These are phyloP conservation scores for Xylaria digitata DNA, from an alignment of 2,329 filamentous ascomycete species.

Conservation along the genomic window DNA sequence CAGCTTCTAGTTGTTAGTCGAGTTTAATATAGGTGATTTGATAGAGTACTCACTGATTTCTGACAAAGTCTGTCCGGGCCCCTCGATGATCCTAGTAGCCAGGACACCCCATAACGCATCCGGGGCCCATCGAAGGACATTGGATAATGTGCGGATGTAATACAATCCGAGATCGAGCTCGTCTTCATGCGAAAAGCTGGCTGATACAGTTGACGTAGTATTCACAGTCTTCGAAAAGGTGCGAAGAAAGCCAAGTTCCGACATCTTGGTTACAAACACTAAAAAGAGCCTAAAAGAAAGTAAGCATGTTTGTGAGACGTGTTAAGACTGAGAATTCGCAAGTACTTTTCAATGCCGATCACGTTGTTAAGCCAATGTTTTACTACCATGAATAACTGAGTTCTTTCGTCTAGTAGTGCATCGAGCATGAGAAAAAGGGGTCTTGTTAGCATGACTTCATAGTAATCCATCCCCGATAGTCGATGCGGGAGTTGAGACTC, in stretches of 20 bases:
- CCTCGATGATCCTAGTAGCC: conserved; percentile 68
- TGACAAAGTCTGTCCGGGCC: conserved; percentile 57
- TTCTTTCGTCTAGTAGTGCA: conserved; percentile 76
- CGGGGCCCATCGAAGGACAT: conserved; percentile 75
- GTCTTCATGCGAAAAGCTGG: conserved; percentile 64
- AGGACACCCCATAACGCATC: conserved; percentile 77
- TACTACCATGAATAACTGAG: conserved; percentile 79
- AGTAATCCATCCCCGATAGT: conserved; percentile 69
- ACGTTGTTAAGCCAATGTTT: conserved; percentile 82
- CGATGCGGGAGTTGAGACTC: conserved; percentile 53
- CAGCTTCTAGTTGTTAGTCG: conserved; percentile 54
- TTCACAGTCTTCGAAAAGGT: conserved; percentile 44
- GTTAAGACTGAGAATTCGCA: conserved; percentile 23
- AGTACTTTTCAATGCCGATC: conserved; percentile 71
- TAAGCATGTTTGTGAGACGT: conserved; percentile 38
- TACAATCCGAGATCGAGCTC: conserved; percentile 83
- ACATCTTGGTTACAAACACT: conserved; percentile 69
- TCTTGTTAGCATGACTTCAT: conserved; percentile 79
- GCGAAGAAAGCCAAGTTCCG: conserved; percentile 65
- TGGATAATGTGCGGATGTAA: conserved; percentile 78
- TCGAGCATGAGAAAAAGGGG: conserved; percentile 87
- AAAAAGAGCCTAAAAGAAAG: conserved; percentile 64
- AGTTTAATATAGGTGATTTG: conserved; percentile 41
- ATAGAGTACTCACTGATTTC: conserved; percentile 62
- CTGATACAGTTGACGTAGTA: conserved; percentile 45